Percentiles rank a stretch among this genome's conserved stretches.
These are phyloP conservation scores for Sugiyamaella japonica DNA, from an alignment of 1,139 yeast species.

Conservation along the genomic window DNA sequence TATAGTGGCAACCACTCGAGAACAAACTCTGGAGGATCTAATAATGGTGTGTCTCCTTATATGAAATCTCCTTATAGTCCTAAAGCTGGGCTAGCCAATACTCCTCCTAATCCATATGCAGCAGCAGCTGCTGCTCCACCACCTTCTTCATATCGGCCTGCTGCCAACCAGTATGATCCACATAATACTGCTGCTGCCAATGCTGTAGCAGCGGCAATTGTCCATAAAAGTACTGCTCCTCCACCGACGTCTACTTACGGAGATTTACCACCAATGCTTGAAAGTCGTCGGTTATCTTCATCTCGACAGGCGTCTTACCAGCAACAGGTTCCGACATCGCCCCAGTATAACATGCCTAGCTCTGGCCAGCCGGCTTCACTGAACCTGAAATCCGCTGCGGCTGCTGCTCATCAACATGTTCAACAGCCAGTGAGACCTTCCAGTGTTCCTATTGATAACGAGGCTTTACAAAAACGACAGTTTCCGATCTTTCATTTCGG, in stretches of 20 bases:
- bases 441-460: conserved; percentile 34
- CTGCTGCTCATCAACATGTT: conserved; percentile 10
- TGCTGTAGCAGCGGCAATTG: conserved; percentile 10
- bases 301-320: conserved; percentile 8
- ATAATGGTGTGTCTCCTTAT: conserved; percentile 7
- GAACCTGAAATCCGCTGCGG: conserved; percentile 15
- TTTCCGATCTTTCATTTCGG: conserved; percentile 82
- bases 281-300: conserved; percentile 1
- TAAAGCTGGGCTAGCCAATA: background rate
- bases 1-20: conserved; percentile 16
- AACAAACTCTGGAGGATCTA: conserved; percentile 17
- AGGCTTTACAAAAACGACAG: conserved; percentile 50
- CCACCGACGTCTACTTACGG: conserved; percentile 16
- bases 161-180: conserved; percentile 8
- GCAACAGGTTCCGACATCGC: background rate
- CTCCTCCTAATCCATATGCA: conserved; percentile 16
- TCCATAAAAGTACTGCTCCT: conserved; percentile 14
- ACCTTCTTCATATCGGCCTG: conserved; percentile 2
- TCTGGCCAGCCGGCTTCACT: conserved; percentile 19
- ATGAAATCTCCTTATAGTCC: conserved; percentile 14
- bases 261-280: conserved; percentile 12
- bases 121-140: conserved; percentile 9
- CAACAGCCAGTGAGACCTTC: conserved; percentile 13
- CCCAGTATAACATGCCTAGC: background rate
- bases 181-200: conserved; percentile 15